Base-by-base conservation (phyloP, 192 early-diverging fungal genomes). In the Podila verticillata region DNA sequence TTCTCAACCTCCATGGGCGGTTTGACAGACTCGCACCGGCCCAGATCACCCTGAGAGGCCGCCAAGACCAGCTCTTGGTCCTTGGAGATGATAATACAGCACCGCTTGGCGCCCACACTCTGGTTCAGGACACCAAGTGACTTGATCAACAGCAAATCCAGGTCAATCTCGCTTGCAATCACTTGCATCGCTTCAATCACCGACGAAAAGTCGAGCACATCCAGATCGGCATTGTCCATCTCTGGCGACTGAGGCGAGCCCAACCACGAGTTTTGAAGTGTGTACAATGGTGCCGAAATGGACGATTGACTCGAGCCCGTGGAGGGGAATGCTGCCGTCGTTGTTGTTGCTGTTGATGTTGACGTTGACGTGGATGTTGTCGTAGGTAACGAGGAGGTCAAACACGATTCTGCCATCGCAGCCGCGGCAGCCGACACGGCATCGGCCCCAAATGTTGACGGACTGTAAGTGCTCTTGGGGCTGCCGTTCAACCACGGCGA, bases 101-200 rank as follows among this genome's bases (percentile, higher is more conserved):
- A 72, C 13, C 51, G 32, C 22, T 68, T 68, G 0, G 77, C 77
- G 2, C 70, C 65, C 1, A 80, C 77, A 22, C 65, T 67, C 48
- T 80, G 77, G 48, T 80, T 80, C 56, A 80, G 24, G 0, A 80
- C 77, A 1, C 69, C 70, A 5, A 80, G 54, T 1, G 77, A 72
- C 61, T 80, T 80, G 22, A 80, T 70, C 3, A 80, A 48, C 15
- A 80, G 30, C 36, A 68, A 59, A 7, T 72, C 77, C 56, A 80
- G 31, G 15, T 80, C 77, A 20, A 80, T 80, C 44, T 80, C 77
- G 35, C 77, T 80, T 1, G 77, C 77, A 39, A 80, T 65, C 9
- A 80, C 77, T 54, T 80, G 77, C 77, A 80, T 80, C 6, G 77
- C 77, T n/a, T 80, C 77, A 26, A 80, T 80, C 26, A 80, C 77